Evolutionary conservation across 345 rosid genomes (phyloP), one percentile per base, ranked within the genome.

Genomic region (Arabis hirsuta): DNA sequence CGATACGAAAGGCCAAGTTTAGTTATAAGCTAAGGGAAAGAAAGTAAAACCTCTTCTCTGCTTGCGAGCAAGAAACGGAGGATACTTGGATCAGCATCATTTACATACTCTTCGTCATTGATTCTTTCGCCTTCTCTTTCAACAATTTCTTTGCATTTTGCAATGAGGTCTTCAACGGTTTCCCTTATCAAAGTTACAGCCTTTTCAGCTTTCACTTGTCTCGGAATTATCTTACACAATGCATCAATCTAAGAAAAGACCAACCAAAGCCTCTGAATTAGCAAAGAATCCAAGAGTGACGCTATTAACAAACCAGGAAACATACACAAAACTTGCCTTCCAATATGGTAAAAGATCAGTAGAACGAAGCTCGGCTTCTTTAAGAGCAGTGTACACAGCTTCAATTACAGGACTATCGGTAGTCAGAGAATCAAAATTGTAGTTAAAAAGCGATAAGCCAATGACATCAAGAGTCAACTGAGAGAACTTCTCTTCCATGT

Each of bases 51-150:
- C 97, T 91, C 96, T 84, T 94, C 96, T 65, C 97, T 82, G 80
- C 97, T 94, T 58, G 98, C 97, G 27, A 94, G 96, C 84, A 94
- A 79, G 81, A 94, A 94, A 11, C 96, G 91, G 11, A 91, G 89
- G 69, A 94, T 89, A 73, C 98, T 94, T 16, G 97, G 97, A 68
- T 94, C 98, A 62, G 90, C 32, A 7, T 91, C 97, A 79, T 94
- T 91, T 34, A 94, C 97, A 75, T 94, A 91, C 71, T 91, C 98
- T 80, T 94, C 97, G 9, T 82, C 88, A 46, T 82, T 65, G 47
- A 94, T 87, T 76, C 86, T 89, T 81, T 94, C 96, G 4, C 95
- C 97, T 79, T 94, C 98, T 57, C 74, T 78, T 82, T 94, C 98
- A 26, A 91, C 98, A 54, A 91, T 94, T 70, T 88, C 90, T 79